A percentile compares a stretch with the other conserved stretches of the same genome.
These are phyloP conservation scores for Conoideocrella luteorostrata DNA, from an alignment of 2,329 filamentous ascomycete genomes.

Conservation along the genomic window DNA sequence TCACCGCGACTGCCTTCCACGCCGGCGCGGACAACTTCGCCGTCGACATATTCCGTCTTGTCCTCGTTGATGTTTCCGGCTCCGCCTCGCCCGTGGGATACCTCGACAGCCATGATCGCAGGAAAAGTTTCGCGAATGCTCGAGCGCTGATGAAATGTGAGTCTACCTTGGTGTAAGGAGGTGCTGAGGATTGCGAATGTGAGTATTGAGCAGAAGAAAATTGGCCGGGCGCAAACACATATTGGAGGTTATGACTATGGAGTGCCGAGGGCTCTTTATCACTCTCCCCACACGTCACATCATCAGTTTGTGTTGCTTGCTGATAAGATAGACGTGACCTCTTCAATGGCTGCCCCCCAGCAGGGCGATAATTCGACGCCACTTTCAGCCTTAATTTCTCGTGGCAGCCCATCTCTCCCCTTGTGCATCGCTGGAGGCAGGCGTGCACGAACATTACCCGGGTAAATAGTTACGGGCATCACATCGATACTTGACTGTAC, in stretches of 20 bases:
- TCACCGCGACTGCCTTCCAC: constrained; percentile 49
- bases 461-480: neutral
- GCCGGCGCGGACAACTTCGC: constrained; percentile 52
- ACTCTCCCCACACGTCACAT: neutral
- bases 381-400: neutral
- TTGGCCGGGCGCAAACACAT: no score
- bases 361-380: neutral
- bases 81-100: constrained; percentile 56
- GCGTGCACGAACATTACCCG: no score
- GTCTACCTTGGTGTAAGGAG: no score
- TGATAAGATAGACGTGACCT: constrained; percentile 4
- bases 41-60: constrained; percentile 53
- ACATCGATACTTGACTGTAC: neutral
- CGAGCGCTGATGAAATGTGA: no score
- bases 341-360: neutral
- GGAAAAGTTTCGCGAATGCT: neutral
- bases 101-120: constrained; percentile 33
- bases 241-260: no score
- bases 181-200: no score
- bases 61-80: constrained; percentile 56
- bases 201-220: no score
- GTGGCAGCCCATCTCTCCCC: no score
- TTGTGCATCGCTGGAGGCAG: no score
- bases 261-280: no score
- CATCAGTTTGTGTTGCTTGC: neutral